Evolutionary conservation across 495 filamentous ascomycete species (phyloP).

Genomic region (Poronia punctata): DNA sequence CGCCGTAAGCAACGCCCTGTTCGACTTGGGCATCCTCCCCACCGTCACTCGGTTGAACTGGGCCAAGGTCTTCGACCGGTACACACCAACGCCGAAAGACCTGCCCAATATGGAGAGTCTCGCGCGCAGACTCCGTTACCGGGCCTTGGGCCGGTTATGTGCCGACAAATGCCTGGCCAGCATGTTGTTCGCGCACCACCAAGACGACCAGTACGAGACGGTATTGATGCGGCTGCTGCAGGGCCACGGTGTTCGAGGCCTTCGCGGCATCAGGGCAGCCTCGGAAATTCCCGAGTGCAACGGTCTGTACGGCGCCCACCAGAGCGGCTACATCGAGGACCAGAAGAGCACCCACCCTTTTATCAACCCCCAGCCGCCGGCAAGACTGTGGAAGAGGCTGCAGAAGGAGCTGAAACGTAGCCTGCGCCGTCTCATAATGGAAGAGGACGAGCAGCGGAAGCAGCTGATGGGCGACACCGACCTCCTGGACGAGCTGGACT

Average conservation of each 20-base stretch:
- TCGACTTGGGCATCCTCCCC: conserved; percentile 19
- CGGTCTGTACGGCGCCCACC: conserved; percentile 61
- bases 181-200: conserved; percentile 74
- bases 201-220: conserved; percentile 83
- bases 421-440: conserved; percentile 4
- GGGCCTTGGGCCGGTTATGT: conserved; percentile 58
- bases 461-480: conserved; percentile 9
- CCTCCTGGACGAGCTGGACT: conserved; percentile 6
- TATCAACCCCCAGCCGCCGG: conserved; percentile 18
- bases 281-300: conserved; percentile 75
- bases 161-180: conserved; percentile 36
- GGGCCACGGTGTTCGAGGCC: conserved; percentile 55
- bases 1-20: conserved; percentile 49
- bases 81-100: conserved; percentile 26
- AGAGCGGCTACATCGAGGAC: conserved; percentile 53
- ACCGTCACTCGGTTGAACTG: conserved; percentile 30
- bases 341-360: conserved; percentile 19
- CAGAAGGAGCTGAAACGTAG: conserved; percentile 14
- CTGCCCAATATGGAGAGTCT: conserved; percentile 67
- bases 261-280: conserved; percentile 59
- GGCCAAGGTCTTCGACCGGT: conserved; percentile 15
- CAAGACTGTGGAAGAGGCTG: conserved; percentile 10
- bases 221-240: conserved; percentile 64
- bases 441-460: conserved; percentile 5
- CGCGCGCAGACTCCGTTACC: conserved; percentile 70